Base-by-base conservation (phyloP, 768 basidiomycete genomes). In the Gymnopilus junonius region DNA sequence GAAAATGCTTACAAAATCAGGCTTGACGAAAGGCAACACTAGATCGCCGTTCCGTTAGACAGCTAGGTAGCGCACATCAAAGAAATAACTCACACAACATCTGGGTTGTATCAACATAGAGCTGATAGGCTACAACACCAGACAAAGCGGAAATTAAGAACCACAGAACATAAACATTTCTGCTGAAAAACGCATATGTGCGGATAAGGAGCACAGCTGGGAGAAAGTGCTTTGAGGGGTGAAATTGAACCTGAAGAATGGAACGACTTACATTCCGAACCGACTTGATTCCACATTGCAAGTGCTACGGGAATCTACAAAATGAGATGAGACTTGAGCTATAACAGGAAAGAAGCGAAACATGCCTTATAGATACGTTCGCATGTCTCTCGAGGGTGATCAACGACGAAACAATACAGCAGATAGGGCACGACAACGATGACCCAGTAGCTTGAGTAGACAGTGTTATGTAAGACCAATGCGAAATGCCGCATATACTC, bases 241-340 rank as follows among this genome's bases (percentile, higher is more conserved):
- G 70, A 32, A 61, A 8, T 59, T 17, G 31, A 4, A 43, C 35
- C 11, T 20, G 42, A 61, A 59, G n/a, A 62, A 62, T 23, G 31
- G 63, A 58, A 56, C 60, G 34, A 77, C 82, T 64, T 65, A 88
- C 90, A 87, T 79, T 93, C 90, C 50, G 91, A 90, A 46, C 89
- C 88, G 58, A 92, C 90, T 83, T 93, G 92, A 69, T 93, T 93
- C 91, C 91, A 93, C 87, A 92, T 89, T 17, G 91, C 91, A 53
- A 93, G 82, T 6, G 88, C 87, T 60, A 93, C 92, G 5, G 92
- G 92, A 56, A 92, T 86, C 91, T 93, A 23, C 17, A 40, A 27
- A n/a, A 55, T 32, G 65, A 51, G 27, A 42, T 31, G 34, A 48
- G 51, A 61, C 51, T 54, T 65, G 43, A 35, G 54, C 20, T n/a